Base-by-base conservation (phyloP, 2,329 filamentous ascomycete genomes). In the Nemania sp. region DNA sequence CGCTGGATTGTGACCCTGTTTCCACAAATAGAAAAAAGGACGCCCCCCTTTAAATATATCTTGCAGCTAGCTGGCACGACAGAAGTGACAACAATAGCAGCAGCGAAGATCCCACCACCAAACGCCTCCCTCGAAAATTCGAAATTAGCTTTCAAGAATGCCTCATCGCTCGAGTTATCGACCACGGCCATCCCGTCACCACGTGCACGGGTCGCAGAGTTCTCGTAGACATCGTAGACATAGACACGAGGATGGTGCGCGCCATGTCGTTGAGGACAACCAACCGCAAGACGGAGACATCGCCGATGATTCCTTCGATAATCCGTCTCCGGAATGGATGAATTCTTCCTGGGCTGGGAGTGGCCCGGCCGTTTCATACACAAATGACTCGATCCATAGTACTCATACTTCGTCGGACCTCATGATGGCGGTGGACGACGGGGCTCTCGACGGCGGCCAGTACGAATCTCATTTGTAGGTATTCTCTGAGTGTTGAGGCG, bases 11-110 rank as follows among this genome's bases (percentile, higher is more conserved):
- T 38, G 3, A 41, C 51, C 41, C 43, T 60, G 27, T 27, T n/a
- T 55, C 54, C 35, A 53, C 60, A 66, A 51, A 65, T 57, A 53
- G 64, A 52, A 35, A 67, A 52, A 35, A 20, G 38, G n/a, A 10
- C 11, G 0, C 53, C 62, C 62, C 27, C 27, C 54, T 66, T 59
- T 13, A 32, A 38, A 52, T 45, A n/a, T 47, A 20, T 38, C 35
- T 53, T 57, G 52, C 32, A 57, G 62, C 27, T 29, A 32, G 45
- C 52, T 55, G 18, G 13, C 11, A 20, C 38, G 15, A 55, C 52
- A 32, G 29, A 32, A 32, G 29, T 8, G 8, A 32, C 29, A 32
- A 8, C 15, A 45, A 18, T 15, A 58, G 43, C 35, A 58, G 22
- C 35, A 51, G 24, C n/a, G 29, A 35, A 26, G 35, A 47, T 11